These are phyloP conservation scores for Plantago rigida DNA, from an alignment of 305 asterid genomes.

Conservation along the genomic window DNA sequence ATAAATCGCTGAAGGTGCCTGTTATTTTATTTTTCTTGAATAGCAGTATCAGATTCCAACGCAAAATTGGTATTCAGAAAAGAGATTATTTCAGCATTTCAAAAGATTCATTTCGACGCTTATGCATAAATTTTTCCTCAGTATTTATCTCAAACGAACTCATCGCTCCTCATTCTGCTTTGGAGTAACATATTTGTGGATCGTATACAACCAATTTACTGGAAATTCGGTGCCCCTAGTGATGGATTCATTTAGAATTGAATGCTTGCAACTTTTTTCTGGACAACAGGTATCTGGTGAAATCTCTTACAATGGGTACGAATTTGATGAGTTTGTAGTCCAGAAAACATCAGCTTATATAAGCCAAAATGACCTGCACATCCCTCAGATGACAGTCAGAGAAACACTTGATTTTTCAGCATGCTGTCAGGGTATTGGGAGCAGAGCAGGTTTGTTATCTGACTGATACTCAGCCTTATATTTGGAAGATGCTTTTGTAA, in stretches of 20 bases:
- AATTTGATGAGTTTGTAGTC: slow-evolving; percentile 31
- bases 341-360: slow-evolving; percentile 39
- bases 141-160: neutral
- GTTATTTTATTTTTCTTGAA: neutral
- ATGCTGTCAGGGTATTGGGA: slow-evolving; percentile 37
- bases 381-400: slow-evolving; percentile 40
- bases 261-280: neutral
- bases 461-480: too few species aligned
- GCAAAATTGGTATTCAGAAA: too few species aligned
- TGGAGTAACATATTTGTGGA: neutral
- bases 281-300: slow-evolving; percentile 32
- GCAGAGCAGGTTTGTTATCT: slow-evolving; percentile 30
- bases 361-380: slow-evolving; percentile 36
- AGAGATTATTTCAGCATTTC: too few species aligned
- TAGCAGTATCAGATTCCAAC: too few species aligned
- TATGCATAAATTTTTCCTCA: too few species aligned
- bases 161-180: neutral
- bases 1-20: slow-evolving; percentile 30
- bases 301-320: slow-evolving; percentile 34
- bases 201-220: too few species aligned
- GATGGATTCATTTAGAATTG: too few species aligned
- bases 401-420: slow-evolving; percentile 43
- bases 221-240: too few species aligned
- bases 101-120: too few species aligned
- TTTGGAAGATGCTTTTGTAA: neutral